Base-by-base conservation (phyloP, 192 early-diverging fungal species). In the Mortierella claussenii region DNA sequence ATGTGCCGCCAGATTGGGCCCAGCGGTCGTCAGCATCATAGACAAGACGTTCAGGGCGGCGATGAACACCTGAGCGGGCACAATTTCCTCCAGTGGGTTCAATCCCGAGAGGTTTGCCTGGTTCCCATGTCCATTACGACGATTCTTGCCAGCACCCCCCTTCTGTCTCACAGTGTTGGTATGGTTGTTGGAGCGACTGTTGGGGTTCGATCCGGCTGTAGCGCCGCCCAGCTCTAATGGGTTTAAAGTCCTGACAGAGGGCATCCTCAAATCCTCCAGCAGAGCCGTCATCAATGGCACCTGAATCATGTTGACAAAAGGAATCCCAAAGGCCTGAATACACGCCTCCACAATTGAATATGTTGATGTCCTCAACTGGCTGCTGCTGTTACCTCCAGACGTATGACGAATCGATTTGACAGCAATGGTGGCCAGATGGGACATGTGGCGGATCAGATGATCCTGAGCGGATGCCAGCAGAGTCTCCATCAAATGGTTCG, bases 241-340 rank as follows among this genome's bases (percentile, higher is more conserved):
- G 40, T 75, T 75, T 30, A 66, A 56, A 21, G 58, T 47, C 17
- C 58, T 59, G 27, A 63, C 62, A 5, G 71, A 49, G 28, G 68
- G 61, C 55, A 86, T 66, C 1, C 56, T 51, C 15, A 81, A 54
- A 48, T 86, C 84, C 64, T 83, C 73, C 17, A 83, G 54, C 3
- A 86, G 27, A 4, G 67, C 71, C 33, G 56, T 12, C 63, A 80
- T 61, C 31, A 86, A 45, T 11, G 80, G 82, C 1, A 69, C 83
- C 36, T 71, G 60, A 18, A 81, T 62, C 52, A 68, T 78, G 21
- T 82, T 74, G n/a, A 66, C 81, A 56, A 83, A 83, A 1, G 69
- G 69, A 37, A 81, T 71, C 1, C 84, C 84, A 51, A 79, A 86
- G 9, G 79, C 78, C 57, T 82, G 70, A 27, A 86, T 61, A 57